Evolutionary conservation across 306 rosid species (phyloP).

Genomic region (Acacia confusa): DNA sequence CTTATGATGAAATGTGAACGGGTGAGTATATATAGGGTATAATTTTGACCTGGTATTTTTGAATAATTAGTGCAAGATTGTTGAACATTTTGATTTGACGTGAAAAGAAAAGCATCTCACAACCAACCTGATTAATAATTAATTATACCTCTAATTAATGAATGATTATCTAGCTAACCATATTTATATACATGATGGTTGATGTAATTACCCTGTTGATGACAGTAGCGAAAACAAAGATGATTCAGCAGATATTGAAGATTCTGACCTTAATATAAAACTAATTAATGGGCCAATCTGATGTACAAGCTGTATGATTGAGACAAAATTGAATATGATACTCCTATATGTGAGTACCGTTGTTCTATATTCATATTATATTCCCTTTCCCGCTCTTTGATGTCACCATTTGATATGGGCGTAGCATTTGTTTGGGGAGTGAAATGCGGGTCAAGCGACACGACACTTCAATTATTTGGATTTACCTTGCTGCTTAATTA

Average conservation of each 20-base stretch:
- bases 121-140: slow-evolving; percentile 15
- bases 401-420: not conserved
- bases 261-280: not conserved
- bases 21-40: not conserved
- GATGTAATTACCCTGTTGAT: slow-evolving; percentile 6
- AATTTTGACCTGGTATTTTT: not conserved
- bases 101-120: not conserved
- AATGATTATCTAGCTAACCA: not conserved
- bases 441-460: slow-evolving; percentile 7
- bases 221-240: not conserved
- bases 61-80: not conserved
- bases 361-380: not conserved
- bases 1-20: not conserved
- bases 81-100: not conserved
- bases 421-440: not conserved
- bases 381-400: not conserved
- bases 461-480: not conserved
- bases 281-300: slow-evolving; percentile 2
- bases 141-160: not conserved
- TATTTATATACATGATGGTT: not conserved
- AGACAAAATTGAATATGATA: not conserved
- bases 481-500: not conserved
- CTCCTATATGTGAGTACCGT: not conserved
- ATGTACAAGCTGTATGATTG: not conserved
- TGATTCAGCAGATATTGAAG: slow-evolving; percentile 20